These are phyloP conservation scores for Coemansia sp. DNA, from an alignment of 192 early-diverging fungal genomes.

Conservation along the genomic window DNA sequence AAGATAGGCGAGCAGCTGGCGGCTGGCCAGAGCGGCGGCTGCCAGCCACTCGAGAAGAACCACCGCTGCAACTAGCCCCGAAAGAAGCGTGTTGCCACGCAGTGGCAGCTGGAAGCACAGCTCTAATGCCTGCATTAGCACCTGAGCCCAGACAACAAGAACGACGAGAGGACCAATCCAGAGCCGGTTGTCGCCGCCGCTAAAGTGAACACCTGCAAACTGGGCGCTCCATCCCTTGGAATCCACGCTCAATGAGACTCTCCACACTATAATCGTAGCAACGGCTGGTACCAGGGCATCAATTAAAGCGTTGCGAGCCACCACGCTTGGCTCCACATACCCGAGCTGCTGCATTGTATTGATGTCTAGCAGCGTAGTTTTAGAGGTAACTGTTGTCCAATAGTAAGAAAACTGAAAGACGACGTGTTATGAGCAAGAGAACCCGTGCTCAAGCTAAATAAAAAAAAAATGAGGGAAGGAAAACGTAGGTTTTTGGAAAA, in stretches of 20 bases:
- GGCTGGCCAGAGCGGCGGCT: neutral
- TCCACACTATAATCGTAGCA: neutral
- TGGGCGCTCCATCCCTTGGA: neutral
- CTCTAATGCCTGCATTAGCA: neutral
- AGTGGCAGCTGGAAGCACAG: neutral
- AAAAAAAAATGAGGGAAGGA: neutral
- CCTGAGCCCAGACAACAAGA: slow-evolving; percentile 3
- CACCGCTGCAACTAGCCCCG: neutral
- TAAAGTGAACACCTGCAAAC: neutral
- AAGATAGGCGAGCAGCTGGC: neutral
- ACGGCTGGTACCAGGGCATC: neutral
- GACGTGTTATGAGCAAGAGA: neutral
- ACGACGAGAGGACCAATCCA: slow-evolving; percentile 35
- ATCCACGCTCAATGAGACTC: neutral
- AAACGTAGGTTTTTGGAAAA: neutral
- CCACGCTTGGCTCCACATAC: neutral
- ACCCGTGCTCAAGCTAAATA: neutral
- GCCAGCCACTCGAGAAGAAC: neutral
- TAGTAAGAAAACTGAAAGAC: neutral
- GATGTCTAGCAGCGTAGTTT: too few relatives aligned
- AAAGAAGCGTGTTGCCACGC: too few relatives aligned
- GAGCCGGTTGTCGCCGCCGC: slow-evolving; percentile 22
- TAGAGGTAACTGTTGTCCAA: neutral
- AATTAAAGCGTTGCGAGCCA: neutral
- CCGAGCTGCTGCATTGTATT: neutral